Percentiles rank a stretch among this genome's conserved stretches.
Evolutionary conservation across 2,329 filamentous ascomycete species (phyloP).

Genomic region (Lecanosticta acicola): DNA sequence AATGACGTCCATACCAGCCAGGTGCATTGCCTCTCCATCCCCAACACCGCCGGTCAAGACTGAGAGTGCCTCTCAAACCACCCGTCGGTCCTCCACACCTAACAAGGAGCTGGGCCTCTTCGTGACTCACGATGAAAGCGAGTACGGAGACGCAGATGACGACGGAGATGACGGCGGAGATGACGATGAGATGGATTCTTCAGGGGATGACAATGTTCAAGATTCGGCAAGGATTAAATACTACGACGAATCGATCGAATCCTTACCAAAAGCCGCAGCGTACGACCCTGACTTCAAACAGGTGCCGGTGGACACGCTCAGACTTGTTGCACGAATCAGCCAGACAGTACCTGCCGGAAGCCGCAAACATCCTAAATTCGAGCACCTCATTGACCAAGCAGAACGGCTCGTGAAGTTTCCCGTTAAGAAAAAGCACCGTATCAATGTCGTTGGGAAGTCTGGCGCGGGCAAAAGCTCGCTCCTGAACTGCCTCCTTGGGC

Average conservation of each 20-base stretch:
- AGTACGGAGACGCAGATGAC: too few relatives aligned
- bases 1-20: too few relatives aligned
- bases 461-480: constrained; percentile 10
- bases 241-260: neutral
- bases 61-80: too few relatives aligned
- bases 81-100: too few relatives aligned
- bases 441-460: constrained; percentile 10
- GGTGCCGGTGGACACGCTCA: neutral
- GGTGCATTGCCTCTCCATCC: too few relatives aligned
- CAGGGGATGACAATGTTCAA: too few relatives aligned
- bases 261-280: neutral
- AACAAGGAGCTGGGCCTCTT: too few relatives aligned
- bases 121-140: too few relatives aligned
- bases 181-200: neutral
- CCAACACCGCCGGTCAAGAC: too few relatives aligned
- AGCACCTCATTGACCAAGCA: neutral
- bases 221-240: neutral
- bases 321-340: neutral
- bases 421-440: constrained; percentile 2
- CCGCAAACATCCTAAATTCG: neutral
- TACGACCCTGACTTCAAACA: neutral
- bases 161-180: too few relatives aligned
- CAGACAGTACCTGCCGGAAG: neutral
- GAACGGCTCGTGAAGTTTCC: neutral
- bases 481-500: constrained; percentile 7